Percentiles rank a stretch among this genome's conserved stretches.
Conservation (phyloP, 352 stramenopile genomes). For the Globisporangium solare region DNA sequence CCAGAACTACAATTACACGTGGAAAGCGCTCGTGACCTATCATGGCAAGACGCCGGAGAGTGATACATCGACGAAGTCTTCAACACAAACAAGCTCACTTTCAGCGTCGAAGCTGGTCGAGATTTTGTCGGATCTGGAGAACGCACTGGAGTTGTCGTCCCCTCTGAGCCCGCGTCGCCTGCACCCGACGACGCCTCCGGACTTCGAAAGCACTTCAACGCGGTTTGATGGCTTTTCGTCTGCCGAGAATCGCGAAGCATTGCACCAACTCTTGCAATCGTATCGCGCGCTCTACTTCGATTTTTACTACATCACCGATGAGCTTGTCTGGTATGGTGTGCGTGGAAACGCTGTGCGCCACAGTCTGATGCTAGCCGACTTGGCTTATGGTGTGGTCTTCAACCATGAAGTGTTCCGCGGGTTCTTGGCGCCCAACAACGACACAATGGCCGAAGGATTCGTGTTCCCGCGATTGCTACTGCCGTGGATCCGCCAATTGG, state of each 20-base stretch:
- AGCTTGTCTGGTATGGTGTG: conserved; percentile 85
- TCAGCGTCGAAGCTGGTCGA: conserved; percentile 32
- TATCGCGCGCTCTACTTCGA: conserved; percentile 87
- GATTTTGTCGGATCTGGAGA: conserved; percentile 60
- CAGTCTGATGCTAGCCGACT: conserved; percentile 73
- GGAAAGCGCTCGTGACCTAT: conserved; percentile 69
- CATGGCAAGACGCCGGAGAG: conserved; percentile 31
- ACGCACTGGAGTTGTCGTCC: conserved; percentile 56
- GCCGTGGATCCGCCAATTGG: conserved; percentile 82
- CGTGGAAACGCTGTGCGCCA: conserved; percentile 78
- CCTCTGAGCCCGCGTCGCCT: conserved; percentile 60
- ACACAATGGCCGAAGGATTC: conserved; percentile 17
- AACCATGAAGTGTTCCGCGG: conserved; percentile 78
- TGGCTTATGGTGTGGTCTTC: conserved; percentile 84
- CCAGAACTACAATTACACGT: conserved; percentile 80
- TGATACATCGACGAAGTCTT: conserved; percentile 23
- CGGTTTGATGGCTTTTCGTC: conserved; percentile 15
- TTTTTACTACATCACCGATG: conserved; percentile 90
- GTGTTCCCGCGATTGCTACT: conserved; percentile 68
- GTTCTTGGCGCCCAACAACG: conserved; percentile 32
- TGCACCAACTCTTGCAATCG: conserved; percentile 65
- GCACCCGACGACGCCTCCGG: conserved; percentile 18
- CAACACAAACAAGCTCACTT: conserved; percentile 14
- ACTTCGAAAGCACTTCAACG: conserved; percentile 32
- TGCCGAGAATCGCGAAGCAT: conserved; percentile 27